Base-by-base conservation (phyloP, 2,329 filamentous ascomycete species). In the Venturiaceae sp. region DNA sequence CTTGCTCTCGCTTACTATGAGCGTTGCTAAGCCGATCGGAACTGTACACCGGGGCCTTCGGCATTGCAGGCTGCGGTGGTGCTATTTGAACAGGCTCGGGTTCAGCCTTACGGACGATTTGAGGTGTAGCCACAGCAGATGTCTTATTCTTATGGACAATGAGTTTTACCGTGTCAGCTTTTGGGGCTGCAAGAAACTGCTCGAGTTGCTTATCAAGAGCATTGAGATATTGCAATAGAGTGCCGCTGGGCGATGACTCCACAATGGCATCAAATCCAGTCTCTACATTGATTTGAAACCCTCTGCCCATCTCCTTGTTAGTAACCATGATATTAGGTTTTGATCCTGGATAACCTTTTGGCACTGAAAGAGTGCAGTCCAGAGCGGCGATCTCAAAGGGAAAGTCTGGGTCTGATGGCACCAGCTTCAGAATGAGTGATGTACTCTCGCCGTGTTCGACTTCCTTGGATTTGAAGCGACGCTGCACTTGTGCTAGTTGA, bases 341-440 rank as follows among this genome's bases (percentile, higher is more conserved):
- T 16, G 19, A 11, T 39, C 73, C 71, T 19, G 88, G 88, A 69
- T 88, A 92, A 19, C 71, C 71, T 9, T 67, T 68, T 1, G 89
- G 88, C 21, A 94, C 77, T 55, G 75, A 78, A 37, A 94, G 73
- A 46, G 83, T 77, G 68, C 87, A 92, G 41, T 87, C 78, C 33
- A 94, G 75, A 39, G 80, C 75, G 28, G 83, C 79, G 66, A 92
- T 75, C 61, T 91, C 87, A 69, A 89, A 92, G 0, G 89, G 87
- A 65, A 94, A 92, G 66, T 94, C 89, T 0, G 89, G 89, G 67
- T 94, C 89, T 5, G 88, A 90, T 5, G 89, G 89, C 13, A 73
- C 74, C 61, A 94, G 73, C 55, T 77, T 82, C 70, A 92, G 88
- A 9, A 76, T 72, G 39, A 92, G 71, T 16, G 80, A 77, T 0